Evolutionary conservation across 2,329 filamentous ascomycete species (phyloP), one percentile per base, ranked within the genome.

Genomic region (Trichoderma sp.): DNA sequence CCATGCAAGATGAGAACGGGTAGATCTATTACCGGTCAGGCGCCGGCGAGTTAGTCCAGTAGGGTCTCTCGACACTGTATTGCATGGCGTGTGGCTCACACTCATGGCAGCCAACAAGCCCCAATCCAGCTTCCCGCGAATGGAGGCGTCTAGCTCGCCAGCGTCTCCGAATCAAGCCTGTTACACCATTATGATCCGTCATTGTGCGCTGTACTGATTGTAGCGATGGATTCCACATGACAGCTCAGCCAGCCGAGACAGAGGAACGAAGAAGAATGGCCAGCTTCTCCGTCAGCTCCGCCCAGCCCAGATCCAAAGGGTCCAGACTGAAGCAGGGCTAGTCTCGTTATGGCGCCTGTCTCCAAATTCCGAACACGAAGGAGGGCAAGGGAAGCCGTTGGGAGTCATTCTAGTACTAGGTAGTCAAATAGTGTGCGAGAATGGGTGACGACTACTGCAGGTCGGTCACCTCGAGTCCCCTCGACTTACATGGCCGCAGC

Each of bases 181-280:
- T 61, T 69, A 69, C 66, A 69, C 66, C 66, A 69, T 51, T 15
- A 69, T 69, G 66, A 61, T 51, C 43, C 43, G 43, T 21, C 43
- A 21, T 51, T 21, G 43, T 21, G 43, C 2, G 43, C 36, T 39
- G 36, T 39, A 18, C 36, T 39, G 36, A 39, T 4, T 21, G 43
- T 12, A 51, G 43, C 43, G 43, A 2, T 24, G 24, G 24, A 51
- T 51, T 21, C 43, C 43, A 51, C 43, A 21, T 51, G 43, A 51
- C 43, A 51, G 43, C 43, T 21, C 43, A 21, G 24, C n/a, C 43
- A n/a, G 43, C n/a, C 2, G 43, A 51, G 43, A 51, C 43, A 51
- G 8, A 24, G 9, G n/a, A 15, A 12, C n/a, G n/a, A 51, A 51
- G 43, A n/a, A 21, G 43, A 51, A 51, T 51, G 43, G 43, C 53